phyloP scores from a whole-genome alignment of 768 basidiomycete species.

The Hericium alpestre region DNA sequence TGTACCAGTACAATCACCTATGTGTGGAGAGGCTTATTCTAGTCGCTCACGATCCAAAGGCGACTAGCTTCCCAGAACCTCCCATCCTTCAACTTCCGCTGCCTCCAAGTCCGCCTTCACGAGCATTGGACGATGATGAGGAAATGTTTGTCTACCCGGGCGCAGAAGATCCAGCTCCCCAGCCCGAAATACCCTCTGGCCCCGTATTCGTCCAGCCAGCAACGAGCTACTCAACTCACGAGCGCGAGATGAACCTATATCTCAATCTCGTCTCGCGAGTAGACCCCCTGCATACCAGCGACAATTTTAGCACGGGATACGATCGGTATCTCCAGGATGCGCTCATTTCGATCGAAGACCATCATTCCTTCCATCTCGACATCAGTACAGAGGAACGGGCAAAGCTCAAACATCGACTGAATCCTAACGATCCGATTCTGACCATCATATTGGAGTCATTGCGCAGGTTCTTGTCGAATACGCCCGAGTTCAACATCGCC shows the following conservation, averaged over 20 bases:
- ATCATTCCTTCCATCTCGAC: constrained; percentile 43
- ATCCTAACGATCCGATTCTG: constrained; percentile 68
- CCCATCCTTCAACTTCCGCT: constrained; percentile 20
- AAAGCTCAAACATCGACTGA: constrained; percentile 62
- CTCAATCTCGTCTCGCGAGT: constrained; percentile 68
- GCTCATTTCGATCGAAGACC: constrained; percentile 52
- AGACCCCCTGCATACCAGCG: constrained; percentile 56
- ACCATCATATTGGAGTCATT: constrained; percentile 60
- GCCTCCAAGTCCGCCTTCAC: constrained; percentile 7
- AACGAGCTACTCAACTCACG: constrained; percentile 70
- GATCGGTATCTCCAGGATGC: constrained; percentile 78
- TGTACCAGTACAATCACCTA: constrained; percentile 55
- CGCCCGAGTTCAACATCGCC: constrained; percentile 80
- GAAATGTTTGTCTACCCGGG: constrained; percentile 41
- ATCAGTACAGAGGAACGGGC: constrained; percentile 28
- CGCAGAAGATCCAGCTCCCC: constrained; percentile 6
- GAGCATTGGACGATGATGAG: constrained; percentile 31
- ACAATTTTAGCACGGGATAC: constrained; percentile 77
- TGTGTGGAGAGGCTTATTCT: constrained; percentile 60
- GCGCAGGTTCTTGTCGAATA: constrained; percentile 73
- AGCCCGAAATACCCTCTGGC: constrained; percentile 13
- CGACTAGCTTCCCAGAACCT: constrained; percentile 67
- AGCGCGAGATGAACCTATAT: constrained; percentile 77
- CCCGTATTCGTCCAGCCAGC: constrained; percentile 50
- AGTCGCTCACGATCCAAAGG: constrained; percentile 56